Evolutionary conservation across 768 basidiomycete genomes (phyloP).

Genomic region (Multifurca ochricompacta): DNA sequence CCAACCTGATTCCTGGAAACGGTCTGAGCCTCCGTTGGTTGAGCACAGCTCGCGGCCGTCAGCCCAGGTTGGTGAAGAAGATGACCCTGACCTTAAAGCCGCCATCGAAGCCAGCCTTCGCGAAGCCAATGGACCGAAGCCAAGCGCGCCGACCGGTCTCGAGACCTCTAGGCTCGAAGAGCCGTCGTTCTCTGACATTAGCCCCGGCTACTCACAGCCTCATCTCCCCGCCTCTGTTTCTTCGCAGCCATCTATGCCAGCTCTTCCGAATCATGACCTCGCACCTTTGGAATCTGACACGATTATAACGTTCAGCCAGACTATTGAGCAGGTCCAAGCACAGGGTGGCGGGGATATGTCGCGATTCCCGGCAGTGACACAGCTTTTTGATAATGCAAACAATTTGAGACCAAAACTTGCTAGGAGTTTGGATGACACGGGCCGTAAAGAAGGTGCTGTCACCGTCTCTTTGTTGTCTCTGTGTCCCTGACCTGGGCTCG

Average conservation of each 20-base stretch:
- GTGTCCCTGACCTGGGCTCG: neutral
- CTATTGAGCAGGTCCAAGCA: conserved; percentile 73
- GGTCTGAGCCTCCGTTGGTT: conserved; percentile 60
- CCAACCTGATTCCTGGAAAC: conserved; percentile 50
- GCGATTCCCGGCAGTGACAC: conserved; percentile 75
- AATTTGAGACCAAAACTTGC: conserved; percentile 74
- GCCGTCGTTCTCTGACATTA: conserved; percentile 27
- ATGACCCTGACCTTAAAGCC: conserved; percentile 85
- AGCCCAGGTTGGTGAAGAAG: conserved; percentile 52
- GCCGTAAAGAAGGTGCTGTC: conserved; percentile 71
- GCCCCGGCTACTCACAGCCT: conserved; percentile 37
- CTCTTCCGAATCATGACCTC: conserved; percentile 73
- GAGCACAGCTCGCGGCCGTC: conserved; percentile 29
- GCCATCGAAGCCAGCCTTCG: conserved; percentile 93
- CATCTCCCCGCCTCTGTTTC: conserved; percentile 35
- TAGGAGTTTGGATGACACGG: conserved; percentile 75
- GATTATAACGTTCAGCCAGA: conserved; percentile 86
- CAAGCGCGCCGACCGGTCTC: conserved; percentile 65
- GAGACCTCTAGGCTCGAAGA: conserved; percentile 46
- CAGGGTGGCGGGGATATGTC: conserved; percentile 73
- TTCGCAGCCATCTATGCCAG: conserved; percentile 39
- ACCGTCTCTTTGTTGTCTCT: neutral
- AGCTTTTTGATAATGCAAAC: conserved; percentile 78
- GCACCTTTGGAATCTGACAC: conserved; percentile 75
- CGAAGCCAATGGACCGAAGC: conserved; percentile 71